Conservation (phyloP, 1,284 basidiomycete genomes). For the Ganoderma resinaceum region DNA sequence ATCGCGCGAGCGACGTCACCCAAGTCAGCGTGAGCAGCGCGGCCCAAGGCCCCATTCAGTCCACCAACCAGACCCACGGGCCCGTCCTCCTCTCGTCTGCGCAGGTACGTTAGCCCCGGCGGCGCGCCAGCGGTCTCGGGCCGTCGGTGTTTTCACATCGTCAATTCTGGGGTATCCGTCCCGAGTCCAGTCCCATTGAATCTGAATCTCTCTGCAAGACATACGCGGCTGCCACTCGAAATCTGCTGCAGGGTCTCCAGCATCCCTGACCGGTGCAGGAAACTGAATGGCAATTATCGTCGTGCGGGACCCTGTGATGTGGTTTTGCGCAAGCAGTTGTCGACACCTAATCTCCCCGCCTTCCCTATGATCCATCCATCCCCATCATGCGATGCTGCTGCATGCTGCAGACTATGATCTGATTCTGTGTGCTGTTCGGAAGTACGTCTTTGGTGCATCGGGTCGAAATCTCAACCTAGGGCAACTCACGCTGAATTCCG, state of each 20-base stretch:
- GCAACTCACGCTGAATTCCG: neutral
- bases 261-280: neutral
- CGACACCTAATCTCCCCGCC: conserved; percentile 1
- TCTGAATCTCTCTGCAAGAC: neutral
- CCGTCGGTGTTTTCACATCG: conserved; percentile 22
- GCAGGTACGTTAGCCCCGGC: neutral
- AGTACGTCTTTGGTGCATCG: neutral
- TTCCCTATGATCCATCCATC: conserved; percentile 3
- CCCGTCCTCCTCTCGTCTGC: neutral
- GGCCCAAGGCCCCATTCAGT: conserved; percentile 5
- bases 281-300: neutral
- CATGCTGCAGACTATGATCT: conserved; percentile 1
- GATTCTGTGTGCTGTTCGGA: conserved; percentile 8
- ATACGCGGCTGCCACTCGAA: neutral
- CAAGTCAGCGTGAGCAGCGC: conserved; percentile 20
- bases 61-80: neutral
- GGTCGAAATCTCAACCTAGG: neutral
- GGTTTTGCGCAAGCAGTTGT: conserved; percentile 15
- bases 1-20: conserved; percentile 19
- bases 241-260: neutral
- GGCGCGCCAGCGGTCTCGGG: neutral
- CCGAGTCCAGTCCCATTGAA: neutral
- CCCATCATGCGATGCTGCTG: neutral
- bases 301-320: neutral
- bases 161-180: conserved; percentile 27